A percentile compares a stretch with the other conserved stretches of the same genome.
phyloP scores from a whole-genome alignment of 352 stramenopile genomes.

The Blastocystis sp. region DNA sequence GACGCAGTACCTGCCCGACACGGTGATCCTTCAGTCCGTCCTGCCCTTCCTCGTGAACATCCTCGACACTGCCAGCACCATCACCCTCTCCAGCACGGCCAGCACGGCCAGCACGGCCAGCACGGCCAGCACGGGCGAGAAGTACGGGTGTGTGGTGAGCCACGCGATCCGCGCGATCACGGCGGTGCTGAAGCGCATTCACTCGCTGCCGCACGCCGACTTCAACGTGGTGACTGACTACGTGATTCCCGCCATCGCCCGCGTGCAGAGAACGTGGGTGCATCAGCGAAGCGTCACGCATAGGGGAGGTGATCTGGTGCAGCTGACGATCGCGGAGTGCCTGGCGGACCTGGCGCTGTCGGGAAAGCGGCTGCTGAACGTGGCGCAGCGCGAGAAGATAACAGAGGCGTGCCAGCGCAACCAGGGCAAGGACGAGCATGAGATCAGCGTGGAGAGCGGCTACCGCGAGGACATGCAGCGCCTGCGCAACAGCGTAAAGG shows the following conservation, averaged over 20 bases:
- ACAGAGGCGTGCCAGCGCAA: constrained; percentile 17
- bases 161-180: constrained; percentile 50
- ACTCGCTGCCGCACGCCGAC: constrained; percentile 9
- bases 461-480: constrained; percentile 50
- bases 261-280: constrained; percentile 7
- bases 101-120: constrained; percentile 1
- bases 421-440: not conserved
- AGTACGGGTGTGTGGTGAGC: not conserved
- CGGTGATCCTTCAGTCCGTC: constrained; percentile 87
- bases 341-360: constrained; percentile 51
- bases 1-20: constrained; percentile 70
- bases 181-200: constrained; percentile 8
- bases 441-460: constrained; percentile 48
- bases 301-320: constrained; percentile 21
- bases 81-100: not conserved
- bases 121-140: not conserved
- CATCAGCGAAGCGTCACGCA: not conserved
- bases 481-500: constrained; percentile 20
- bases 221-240: constrained; percentile 50
- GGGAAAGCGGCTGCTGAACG: constrained; percentile 40
- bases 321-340: constrained; percentile 56
- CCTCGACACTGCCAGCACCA: constrained; percentile 14
- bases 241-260: constrained; percentile 8
- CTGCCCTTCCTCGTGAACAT: constrained; percentile 74
- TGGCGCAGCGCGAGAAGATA: constrained; percentile 54